These are phyloP conservation scores for Auricularia auricula-judae DNA, from an alignment of 768 basidiomycete species.

Conservation along the genomic window DNA sequence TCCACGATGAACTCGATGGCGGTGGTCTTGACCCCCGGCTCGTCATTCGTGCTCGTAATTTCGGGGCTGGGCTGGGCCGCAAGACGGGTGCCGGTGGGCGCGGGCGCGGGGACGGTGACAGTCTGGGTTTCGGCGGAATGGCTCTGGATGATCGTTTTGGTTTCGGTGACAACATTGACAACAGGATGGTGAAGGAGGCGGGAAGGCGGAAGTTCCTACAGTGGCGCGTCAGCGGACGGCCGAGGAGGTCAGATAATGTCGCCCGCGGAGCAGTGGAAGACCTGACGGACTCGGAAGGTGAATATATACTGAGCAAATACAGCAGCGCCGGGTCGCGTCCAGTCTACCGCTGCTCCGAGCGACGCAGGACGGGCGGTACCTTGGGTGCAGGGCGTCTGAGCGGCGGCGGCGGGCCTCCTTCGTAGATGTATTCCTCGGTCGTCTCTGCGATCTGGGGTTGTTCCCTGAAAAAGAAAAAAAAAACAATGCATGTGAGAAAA, in stretches of 20 bases:
- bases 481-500: neutral
- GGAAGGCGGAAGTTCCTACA: constrained; percentile 33
- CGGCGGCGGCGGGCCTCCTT: constrained; percentile 35
- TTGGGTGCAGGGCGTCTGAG: constrained; percentile 57
- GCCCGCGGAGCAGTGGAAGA: neutral
- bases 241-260: neutral
- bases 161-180: constrained; percentile 34
- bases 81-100: constrained; percentile 68
- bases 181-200: constrained; percentile 25
- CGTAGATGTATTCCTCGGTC: constrained; percentile 66
- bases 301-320: neutral
- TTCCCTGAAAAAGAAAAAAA: neutral
- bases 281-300: neutral
- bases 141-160: constrained; percentile 25
- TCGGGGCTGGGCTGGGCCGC: constrained; percentile 66
- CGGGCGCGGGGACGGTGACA: constrained; percentile 58
- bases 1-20: constrained; percentile 52
- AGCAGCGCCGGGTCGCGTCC: neutral
- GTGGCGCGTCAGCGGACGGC: neutral
- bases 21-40: constrained; percentile 39
- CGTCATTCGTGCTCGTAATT: constrained; percentile 19
- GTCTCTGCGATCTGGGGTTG: constrained; percentile 48
- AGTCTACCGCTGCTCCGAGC: constrained; percentile 72
- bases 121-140: constrained; percentile 25
- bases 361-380: constrained; percentile 81